Percentiles rank a stretch among this genome's conserved stretches.
These are phyloP conservation scores for Talaromyces wortmannii DNA, from an alignment of 495 filamentous ascomycete species.

Conservation along the genomic window DNA sequence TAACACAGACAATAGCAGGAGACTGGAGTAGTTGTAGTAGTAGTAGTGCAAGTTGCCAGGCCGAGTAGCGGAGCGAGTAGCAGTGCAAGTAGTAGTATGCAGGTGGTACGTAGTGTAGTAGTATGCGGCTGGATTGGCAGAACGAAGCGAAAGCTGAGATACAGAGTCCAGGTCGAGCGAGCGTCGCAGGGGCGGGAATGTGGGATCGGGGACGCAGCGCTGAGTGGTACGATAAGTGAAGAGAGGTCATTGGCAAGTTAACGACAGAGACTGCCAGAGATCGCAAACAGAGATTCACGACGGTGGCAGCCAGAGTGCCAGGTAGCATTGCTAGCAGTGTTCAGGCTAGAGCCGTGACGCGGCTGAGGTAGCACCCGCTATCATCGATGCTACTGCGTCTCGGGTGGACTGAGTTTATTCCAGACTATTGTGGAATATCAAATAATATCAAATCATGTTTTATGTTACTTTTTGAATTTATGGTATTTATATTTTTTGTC, in stretches of 20 bases:
- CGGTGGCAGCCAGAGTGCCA: too few species aligned
- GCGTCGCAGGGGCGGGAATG: conserved; percentile 12
- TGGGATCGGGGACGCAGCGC: not conserved
- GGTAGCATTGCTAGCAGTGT: not conserved
- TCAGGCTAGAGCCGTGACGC: not conserved
- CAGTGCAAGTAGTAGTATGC: too few species aligned
- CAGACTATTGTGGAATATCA: not conserved
- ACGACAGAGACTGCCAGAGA: not conserved
- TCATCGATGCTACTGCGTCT: not conserved
- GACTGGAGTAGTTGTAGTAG: too few species aligned
- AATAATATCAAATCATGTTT: not conserved
- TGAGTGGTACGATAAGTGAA: conserved; percentile 8
- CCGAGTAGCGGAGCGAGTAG: too few species aligned
- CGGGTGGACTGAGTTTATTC: not conserved
- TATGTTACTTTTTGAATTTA: not conserved
- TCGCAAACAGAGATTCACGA: not conserved
- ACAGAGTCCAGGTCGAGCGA: not conserved
- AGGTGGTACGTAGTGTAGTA: too few species aligned
- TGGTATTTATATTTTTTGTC: too few species aligned
- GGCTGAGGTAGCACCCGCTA: not conserved
- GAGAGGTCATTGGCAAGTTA: not conserved
- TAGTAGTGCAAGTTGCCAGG: too few species aligned
- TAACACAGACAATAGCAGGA: too few species aligned
- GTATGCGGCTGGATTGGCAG: not conserved
- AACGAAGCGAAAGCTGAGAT: not conserved